Percentiles rank a stretch among this genome's conserved stretches.
phyloP scores from a whole-genome alignment of 2,329 filamentous ascomycete genomes.

The Neodidymelliopsis sp. region DNA sequence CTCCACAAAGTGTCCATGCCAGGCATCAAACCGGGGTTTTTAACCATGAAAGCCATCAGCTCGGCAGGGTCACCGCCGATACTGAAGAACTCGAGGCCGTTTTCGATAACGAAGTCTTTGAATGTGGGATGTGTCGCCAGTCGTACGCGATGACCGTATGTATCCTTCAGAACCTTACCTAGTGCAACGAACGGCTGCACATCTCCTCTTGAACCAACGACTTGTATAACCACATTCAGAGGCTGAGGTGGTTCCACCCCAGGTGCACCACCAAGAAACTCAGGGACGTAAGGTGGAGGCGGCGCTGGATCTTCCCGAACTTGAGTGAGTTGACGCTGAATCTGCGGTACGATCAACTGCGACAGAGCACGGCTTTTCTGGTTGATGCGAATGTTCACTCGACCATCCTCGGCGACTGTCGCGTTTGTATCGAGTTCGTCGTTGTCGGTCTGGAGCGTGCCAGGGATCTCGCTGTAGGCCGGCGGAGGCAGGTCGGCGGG shows the following conservation, averaged over 20 bases:
- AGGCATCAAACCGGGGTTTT: slow-evolving; percentile 85
- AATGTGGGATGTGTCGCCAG: slow-evolving; percentile 59
- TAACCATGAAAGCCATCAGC: slow-evolving; percentile 83
- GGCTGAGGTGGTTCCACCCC: slow-evolving; percentile 61
- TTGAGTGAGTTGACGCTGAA: slow-evolving; percentile 48
- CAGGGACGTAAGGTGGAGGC: slow-evolving; percentile 74
- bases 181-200: slow-evolving; percentile 60
- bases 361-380: slow-evolving; percentile 48
- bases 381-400: slow-evolving; percentile 52
- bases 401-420: slow-evolving; percentile 47
- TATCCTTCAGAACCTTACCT: slow-evolving; percentile 58
- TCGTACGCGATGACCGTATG: slow-evolving; percentile 57
- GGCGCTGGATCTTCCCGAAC: slow-evolving; percentile 61
- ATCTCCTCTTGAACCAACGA: slow-evolving; percentile 59
- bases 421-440: slow-evolving; percentile 56
- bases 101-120: slow-evolving; percentile 58
- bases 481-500: slow-evolving; percentile 42
- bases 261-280: slow-evolving; percentile 70
- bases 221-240: slow-evolving; percentile 59
- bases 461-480: slow-evolving; percentile 52
- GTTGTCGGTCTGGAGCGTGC: slow-evolving; percentile 49
- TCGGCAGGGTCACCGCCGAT: slow-evolving; percentile 60
- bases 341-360: slow-evolving; percentile 47
- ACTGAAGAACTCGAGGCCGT: slow-evolving; percentile 58
- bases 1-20: slow-evolving; percentile 77